Percentiles rank a stretch among this genome's conserved stretches.
phyloP scores from a whole-genome alignment of 1,139 yeast genomes.

The Suhomyces guaymorum region DNA sequence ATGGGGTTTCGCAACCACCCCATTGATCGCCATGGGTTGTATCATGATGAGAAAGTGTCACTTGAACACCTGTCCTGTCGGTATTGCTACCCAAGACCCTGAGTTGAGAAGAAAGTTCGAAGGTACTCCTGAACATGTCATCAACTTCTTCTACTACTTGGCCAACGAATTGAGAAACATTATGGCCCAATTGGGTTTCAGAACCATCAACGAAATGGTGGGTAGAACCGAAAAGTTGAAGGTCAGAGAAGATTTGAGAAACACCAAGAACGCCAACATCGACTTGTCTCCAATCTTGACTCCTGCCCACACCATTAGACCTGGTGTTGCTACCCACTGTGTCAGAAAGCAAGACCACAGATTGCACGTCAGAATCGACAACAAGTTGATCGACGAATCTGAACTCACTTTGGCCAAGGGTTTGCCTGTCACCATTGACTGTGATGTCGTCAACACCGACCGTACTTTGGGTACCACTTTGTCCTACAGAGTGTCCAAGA shows the following conservation, averaged over 20 bases:
- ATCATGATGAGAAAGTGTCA: constrained; percentile 87
- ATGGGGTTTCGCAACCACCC: constrained; percentile 97
- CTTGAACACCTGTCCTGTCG: constrained; percentile 92
- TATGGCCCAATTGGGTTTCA: constrained; percentile 94
- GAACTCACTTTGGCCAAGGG: constrained; percentile 93
- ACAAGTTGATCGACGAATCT: constrained; percentile 93
- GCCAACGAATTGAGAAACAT: constrained; percentile 88
- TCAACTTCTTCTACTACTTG: constrained; percentile 93
- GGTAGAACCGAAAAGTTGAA: constrained; percentile 90
- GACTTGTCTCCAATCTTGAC: constrained; percentile 92
- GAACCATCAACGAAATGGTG: constrained; percentile 96
- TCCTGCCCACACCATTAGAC: constrained; percentile 95
- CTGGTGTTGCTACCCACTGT: constrained; percentile 95
- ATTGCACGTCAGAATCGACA: constrained; percentile 88
- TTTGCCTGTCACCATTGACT: constrained; percentile 89
- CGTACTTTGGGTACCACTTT: constrained; percentile 94
- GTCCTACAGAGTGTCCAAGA: constrained; percentile 90
- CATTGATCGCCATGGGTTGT: constrained; percentile 96
- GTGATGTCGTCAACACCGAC: constrained; percentile 91
- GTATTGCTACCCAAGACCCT: constrained; percentile 98
- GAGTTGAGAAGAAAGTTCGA: constrained; percentile 85
- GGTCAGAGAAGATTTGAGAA: constrained; percentile 83
- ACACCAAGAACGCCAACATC: constrained; percentile 86
- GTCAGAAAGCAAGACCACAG: constrained; percentile 94
- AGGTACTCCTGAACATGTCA: constrained; percentile 98